These are phyloP conservation scores for Salix purpurea DNA, from an alignment of 345 rosid species.

Conservation along the genomic window DNA sequence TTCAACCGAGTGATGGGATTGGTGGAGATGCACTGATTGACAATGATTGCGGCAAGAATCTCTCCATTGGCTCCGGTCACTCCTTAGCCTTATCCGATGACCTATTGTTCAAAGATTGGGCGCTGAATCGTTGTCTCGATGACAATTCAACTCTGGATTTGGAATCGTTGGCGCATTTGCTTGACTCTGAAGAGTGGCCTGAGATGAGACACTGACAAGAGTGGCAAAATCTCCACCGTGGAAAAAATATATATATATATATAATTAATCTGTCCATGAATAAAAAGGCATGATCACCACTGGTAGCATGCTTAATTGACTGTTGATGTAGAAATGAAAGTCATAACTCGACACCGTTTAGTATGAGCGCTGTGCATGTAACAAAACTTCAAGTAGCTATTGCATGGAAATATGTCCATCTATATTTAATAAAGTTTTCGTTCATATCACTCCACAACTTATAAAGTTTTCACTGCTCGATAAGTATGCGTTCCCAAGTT, in stretches of 20 bases:
- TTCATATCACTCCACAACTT: too few species aligned
- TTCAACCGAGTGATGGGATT: neutral
- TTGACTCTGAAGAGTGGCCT: conserved; percentile 37
- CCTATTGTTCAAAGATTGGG: conserved; percentile 18
- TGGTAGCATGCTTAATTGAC: neutral
- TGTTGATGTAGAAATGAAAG: too few species aligned
- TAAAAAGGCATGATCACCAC: neutral
- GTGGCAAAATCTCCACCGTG: neutral
- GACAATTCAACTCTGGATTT: conserved; percentile 25
- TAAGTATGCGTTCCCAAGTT: too few species aligned
- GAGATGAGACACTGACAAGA: conserved; percentile 1
- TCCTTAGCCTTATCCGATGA: neutral
- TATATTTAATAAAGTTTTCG: too few species aligned
- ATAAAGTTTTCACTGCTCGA: too few species aligned
- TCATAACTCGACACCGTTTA: too few species aligned
- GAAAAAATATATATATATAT: neutral
- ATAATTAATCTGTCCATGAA: too few species aligned
- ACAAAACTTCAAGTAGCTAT: too few species aligned
- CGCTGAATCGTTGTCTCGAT: conserved; percentile 1
- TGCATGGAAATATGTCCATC: too few species aligned
- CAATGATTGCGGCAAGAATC: neutral
- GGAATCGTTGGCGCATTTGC: conserved; percentile 33
- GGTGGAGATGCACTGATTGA: neutral
- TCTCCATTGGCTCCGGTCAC: neutral
- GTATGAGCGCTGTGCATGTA: too few species aligned